phyloP scores from a whole-genome alignment of 495 filamentous ascomycete genomes.

The Lentithecium fluviatile region DNA sequence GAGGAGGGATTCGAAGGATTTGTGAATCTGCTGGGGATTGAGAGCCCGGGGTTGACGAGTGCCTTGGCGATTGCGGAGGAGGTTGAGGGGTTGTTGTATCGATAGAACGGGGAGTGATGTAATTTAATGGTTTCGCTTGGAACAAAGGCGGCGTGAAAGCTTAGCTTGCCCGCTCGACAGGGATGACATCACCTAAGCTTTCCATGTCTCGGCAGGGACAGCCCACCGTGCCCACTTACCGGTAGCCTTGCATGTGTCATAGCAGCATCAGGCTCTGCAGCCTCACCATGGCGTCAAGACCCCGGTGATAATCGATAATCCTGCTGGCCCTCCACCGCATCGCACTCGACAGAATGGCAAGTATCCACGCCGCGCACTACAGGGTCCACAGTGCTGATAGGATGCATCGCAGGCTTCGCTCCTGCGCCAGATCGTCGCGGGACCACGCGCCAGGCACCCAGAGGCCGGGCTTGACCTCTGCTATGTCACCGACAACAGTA shows the following conservation, averaged over 20 bases:
- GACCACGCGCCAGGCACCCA: conserved; percentile 75
- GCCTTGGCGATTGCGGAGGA: conserved; percentile 83
- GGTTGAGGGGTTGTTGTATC: conserved; percentile 74
- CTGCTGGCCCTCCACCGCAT: background rate
- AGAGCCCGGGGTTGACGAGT: conserved; percentile 92
- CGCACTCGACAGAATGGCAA: background rate
- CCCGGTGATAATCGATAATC: background rate
- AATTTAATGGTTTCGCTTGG: too few relatives aligned
- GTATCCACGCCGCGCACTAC: background rate
- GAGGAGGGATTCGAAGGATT: conserved; percentile 85
- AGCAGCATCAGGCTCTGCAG: background rate
- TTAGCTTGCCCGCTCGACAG: background rate
- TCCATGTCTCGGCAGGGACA: background rate
- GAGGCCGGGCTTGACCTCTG: conserved; percentile 91
- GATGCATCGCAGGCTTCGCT: conserved; percentile 56
- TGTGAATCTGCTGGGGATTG: conserved; percentile 89
- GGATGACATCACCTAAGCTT: background rate
- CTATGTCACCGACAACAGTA: conserved; percentile 83
- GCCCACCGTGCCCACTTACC: background rate
- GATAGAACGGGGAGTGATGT: conserved; percentile 22
- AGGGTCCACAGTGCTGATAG: background rate
- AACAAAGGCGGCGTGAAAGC: too few relatives aligned
- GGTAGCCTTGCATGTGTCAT: background rate
- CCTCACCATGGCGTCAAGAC: background rate
- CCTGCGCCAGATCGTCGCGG: conserved; percentile 72